Base-by-base conservation (phyloP, 768 basidiomycete genomes). In the Jaapia argillacea region DNA sequence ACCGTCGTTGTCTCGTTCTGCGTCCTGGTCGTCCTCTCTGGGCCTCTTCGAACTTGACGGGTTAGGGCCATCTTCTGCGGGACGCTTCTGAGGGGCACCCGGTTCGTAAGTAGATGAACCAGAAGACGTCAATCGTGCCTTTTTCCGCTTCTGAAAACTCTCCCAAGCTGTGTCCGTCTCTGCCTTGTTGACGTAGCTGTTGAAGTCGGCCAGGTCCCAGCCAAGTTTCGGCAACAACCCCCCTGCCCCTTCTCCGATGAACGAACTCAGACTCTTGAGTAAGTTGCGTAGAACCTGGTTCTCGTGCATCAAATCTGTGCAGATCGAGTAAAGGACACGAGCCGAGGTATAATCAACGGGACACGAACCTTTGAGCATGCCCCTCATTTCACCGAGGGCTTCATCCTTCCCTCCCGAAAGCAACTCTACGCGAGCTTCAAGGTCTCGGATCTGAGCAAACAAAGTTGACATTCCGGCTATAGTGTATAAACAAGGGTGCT, bases 111-210 rank as follows among this genome's bases (percentile, higher is more conserved):
- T 52, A 24, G 57, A 44, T 6, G 52, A 53, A 13, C 51, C 42
- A 2, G 48, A 36, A 48, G 71, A 72, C 43, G 50, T 38, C 7
- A 37, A 40, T 51, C 56, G 31, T 5, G 69, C 69, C 25, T 66
- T 63, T 59, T 82, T 92, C 51, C 89, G 77, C 4, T 71, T 52
- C 48, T 88, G 81, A 54, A 83, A 92, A 41, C 88, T 82, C 56
- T 94, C 91, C 72, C 85, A 90, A 26, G 90, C 91, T 1, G 89
- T 91, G 55, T 94, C 92, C 0, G 90, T 92, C 64, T 96, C 92
- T 1, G 85, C 77, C 53, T 79, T 81, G 62, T 85, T 89, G 49
- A 94, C 67, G 50, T 81, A 86, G 40, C 74, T 77, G 49, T 85
- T 80, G 58, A 93, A 91, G 54, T 87, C 85, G 36, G 74, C 67